Evolutionary conservation across 345 rosid species (phyloP), one percentile per base, ranked within the genome.

Genomic region (Syzygium grande): DNA sequence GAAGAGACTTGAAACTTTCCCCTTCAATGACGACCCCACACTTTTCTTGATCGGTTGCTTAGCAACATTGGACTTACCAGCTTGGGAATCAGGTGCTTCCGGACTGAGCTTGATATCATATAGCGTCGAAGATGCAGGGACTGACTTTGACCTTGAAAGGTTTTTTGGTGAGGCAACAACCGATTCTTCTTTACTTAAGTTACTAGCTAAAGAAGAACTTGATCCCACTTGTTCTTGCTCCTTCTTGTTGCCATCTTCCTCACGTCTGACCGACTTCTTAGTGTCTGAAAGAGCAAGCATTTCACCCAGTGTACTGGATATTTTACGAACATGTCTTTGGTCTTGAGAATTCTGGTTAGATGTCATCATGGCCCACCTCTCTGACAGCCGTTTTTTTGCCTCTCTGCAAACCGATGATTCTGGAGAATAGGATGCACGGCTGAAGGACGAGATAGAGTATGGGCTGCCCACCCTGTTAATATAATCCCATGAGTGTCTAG

Each of bases 321-420:
- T 93, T 91, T 91, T 94, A 86, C 91, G 88, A 85, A 89, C 85
- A 86, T 86, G 90, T 73, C 91, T 92, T 52, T 89, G 95, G 86
- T 93, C 95, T 46, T 89, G 94, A 84, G 91, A 90, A 90, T 88
- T 94, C 86, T 92, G 96, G 90, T 91, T 93, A 88, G 94, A 93
- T 84, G 99, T 89, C 96, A 96, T 93, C 93, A 94, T 91, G 87
- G 98, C 97, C 99, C 99, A 98, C 93, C 99, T 95, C 90, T 97
- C 99, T 52, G 99, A 97, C 73, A 95, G 94, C 56, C 95, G 92
- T 88, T 92, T 94, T 88, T 93, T 95, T 63, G 96, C 96, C 90
- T 95, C 98, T 88, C 95, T 92, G 87, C 94, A 95, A 86, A 95
- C 98, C 8, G 98, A 97, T 53, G 99, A 95, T 92, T 96, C 99